Conservation (phyloP, 2,329 filamentous ascomycete species). For the Talaromyces sp. region DNA sequence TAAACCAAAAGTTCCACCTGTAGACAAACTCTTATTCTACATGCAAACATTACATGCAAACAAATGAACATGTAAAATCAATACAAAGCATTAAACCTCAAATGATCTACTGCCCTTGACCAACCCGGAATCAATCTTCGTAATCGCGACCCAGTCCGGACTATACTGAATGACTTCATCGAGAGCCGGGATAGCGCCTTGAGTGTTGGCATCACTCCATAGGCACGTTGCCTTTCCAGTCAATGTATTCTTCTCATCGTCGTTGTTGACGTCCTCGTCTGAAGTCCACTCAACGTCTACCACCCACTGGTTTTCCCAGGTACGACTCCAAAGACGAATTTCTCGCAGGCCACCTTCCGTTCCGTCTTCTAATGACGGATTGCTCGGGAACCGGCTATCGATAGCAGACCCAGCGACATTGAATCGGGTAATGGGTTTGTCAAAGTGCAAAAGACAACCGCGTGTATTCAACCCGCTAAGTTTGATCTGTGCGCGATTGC, state of each 20-base stretch:
- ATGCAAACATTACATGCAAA: conserved; percentile 2
- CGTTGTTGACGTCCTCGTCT: conserved; percentile 20
- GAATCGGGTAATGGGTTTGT: conserved; percentile 63
- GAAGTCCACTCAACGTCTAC: conserved; percentile 64
- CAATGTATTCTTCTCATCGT: conserved; percentile 39
- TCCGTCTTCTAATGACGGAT: conserved; percentile 44
- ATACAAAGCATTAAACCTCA: conserved; percentile 42
- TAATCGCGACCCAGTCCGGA: conserved; percentile 74
- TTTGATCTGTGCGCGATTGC: conserved; percentile 54
- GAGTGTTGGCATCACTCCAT: conserved; percentile 80
- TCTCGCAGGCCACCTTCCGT: conserved; percentile 56
- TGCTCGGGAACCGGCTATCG: conserved; percentile 61
- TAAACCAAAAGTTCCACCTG: not conserved
- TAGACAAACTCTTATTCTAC: not conserved
- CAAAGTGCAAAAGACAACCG: conserved; percentile 70
- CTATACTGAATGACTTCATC: conserved; percentile 73
- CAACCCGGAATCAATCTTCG: conserved; percentile 72
- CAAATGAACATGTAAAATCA: not conserved
- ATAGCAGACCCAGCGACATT: conserved; percentile 57
- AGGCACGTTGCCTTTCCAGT: conserved; percentile 69
- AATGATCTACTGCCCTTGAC: conserved; percentile 76
- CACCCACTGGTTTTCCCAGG: conserved; percentile 72
- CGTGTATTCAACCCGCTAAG: conserved; percentile 72
- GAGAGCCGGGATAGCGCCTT: conserved; percentile 71
- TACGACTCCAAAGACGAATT: conserved; percentile 76